A percentile compares a stretch with the other conserved stretches of the same genome.
Evolutionary conservation across 352 stramenopile species (phyloP).

Genomic region (Phytophthora chlamydospora): DNA sequence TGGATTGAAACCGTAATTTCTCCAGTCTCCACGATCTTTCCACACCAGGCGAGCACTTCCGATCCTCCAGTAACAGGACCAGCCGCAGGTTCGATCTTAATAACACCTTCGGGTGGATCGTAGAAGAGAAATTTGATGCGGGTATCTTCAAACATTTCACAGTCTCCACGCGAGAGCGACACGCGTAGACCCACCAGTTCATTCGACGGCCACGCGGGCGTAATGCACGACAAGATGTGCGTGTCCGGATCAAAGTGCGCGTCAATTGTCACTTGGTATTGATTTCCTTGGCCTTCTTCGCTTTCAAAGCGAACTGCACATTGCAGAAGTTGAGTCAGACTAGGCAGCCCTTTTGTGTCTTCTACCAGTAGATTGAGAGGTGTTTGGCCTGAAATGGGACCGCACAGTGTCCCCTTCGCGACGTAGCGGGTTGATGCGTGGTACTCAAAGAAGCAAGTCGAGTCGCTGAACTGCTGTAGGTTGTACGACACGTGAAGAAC

Average conservation of each 20-base stretch:
- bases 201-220: constrained; percentile 62
- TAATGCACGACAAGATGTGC: constrained; percentile 42
- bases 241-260: constrained; percentile 47
- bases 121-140: constrained; percentile 75
- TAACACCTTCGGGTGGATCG: constrained; percentile 66
- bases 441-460: constrained; percentile 75
- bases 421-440: constrained; percentile 52
- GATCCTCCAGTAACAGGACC: constrained; percentile 63
- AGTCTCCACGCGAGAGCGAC: constrained; percentile 27
- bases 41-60: constrained; percentile 58
- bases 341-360: constrained; percentile 46
- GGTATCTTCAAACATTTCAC: constrained; percentile 49
- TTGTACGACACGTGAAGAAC: constrained; percentile 74
- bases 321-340: constrained; percentile 44
- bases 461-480: constrained; percentile 71
- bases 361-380: constrained; percentile 51
- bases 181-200: constrained; percentile 56
- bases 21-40: constrained; percentile 69
- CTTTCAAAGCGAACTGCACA: constrained; percentile 58
- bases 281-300: constrained; percentile 23
- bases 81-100: constrained; percentile 61
- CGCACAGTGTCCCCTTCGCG: constrained; percentile 55
- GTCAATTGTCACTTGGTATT: constrained; percentile 32
- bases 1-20: constrained; percentile 67
- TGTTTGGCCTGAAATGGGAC: constrained; percentile 61